phyloP scores from a whole-genome alignment of 768 basidiomycete species.

The Filobasidium floriforme region DNA sequence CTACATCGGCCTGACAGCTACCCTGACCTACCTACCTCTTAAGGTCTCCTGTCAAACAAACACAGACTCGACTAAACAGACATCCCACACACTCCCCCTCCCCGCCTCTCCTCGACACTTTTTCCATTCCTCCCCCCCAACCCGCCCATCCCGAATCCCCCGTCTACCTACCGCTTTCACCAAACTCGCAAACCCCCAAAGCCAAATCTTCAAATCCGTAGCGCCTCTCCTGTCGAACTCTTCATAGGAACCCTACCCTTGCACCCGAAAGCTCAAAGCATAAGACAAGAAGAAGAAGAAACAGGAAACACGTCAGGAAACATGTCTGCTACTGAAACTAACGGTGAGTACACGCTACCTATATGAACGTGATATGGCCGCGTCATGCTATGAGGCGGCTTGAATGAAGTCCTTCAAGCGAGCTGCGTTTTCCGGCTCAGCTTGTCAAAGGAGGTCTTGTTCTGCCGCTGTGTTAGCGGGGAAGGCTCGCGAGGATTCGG shows the following conservation, averaged over 20 bases:
- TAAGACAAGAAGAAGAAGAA: neutral
- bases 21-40: no score
- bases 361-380: no score
- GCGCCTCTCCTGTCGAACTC: neutral
- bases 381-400: no score
- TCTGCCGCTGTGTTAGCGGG: no score
- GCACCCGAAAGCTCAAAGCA: neutral
- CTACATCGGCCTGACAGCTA: no score
- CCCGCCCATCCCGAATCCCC: slow-evolving; percentile 15
- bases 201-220: slow-evolving; percentile 9
- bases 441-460: no score
- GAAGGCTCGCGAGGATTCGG: no score
- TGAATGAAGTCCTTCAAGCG: no score
- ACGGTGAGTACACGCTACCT: neutral
- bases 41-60: no score
- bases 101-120: slow-evolving; percentile 18
- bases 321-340: neutral
- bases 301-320: slow-evolving; percentile 7
- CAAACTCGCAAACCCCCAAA: slow-evolving; percentile 1
- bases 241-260: neutral
- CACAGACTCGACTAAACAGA: neutral
- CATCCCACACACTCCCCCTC: neutral
- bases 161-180: slow-evolving; percentile 12
- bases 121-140: slow-evolving; percentile 7
- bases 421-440: no score